Evolutionary conservation across 106 monocot species (phyloP).

Genomic region (Allium fistulosum): DNA sequence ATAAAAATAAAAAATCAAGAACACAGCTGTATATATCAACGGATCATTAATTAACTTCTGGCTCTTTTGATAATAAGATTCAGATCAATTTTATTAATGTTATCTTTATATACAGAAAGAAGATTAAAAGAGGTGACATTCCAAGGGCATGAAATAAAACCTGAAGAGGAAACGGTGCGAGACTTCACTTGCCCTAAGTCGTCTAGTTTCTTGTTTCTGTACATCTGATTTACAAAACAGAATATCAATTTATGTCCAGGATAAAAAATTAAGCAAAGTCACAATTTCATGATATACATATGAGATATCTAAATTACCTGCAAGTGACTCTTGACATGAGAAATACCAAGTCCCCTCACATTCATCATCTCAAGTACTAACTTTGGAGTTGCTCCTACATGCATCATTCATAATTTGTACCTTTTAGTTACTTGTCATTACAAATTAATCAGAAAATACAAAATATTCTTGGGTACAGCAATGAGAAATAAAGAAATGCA

Average conservation of each 20-base stretch:
- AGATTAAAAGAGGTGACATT: background rate
- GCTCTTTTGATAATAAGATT: too few species aligned
- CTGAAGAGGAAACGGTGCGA: conserved; percentile 20
- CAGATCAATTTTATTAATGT: background rate
- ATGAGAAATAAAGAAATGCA: background rate
- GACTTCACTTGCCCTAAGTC: conserved; percentile 44
- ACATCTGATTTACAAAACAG: conserved; percentile 42
- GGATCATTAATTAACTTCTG: too few species aligned
- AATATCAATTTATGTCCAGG: background rate
- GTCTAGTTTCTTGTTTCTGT: conserved; percentile 70
- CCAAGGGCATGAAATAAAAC: conserved; percentile 3
- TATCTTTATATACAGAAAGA: background rate
- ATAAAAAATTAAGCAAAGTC: background rate
- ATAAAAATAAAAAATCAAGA: background rate
- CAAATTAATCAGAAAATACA: too few species aligned
- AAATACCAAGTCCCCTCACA: conserved; percentile 90
- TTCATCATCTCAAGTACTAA: conserved; percentile 99
- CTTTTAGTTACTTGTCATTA: background rate
- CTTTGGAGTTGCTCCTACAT: conserved; percentile 93
- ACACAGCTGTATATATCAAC: background rate
- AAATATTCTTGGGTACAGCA: too few species aligned
- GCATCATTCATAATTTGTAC: background rate
- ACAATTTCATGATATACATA: background rate
- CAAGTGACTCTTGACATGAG: conserved; percentile 95
- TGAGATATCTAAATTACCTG: conserved; percentile 42